These are phyloP conservation scores for Phytophthora uliginosa DNA, from an alignment of 352 stramenopile genomes.

Conservation along the genomic window DNA sequence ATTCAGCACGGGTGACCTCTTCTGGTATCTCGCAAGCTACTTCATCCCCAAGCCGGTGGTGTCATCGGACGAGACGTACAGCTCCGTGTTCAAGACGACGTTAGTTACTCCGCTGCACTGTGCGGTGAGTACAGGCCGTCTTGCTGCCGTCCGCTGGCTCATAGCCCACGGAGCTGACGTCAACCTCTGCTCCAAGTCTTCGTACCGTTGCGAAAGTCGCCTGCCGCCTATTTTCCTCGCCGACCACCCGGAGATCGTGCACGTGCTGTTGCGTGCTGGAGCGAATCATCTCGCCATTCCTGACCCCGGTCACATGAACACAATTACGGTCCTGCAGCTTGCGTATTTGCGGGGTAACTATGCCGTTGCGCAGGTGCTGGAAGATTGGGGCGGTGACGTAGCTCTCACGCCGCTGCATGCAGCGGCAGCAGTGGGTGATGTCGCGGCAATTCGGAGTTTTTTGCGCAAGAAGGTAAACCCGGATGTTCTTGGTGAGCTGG, in stretches of 20 bases:
- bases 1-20: slow-evolving; percentile 84
- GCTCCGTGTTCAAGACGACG: slow-evolving; percentile 77
- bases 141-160: slow-evolving; percentile 81
- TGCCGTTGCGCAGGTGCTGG: slow-evolving; percentile 78
- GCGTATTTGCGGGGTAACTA: slow-evolving; percentile 88
- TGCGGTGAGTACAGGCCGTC: slow-evolving; percentile 77
- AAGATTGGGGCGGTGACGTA: slow-evolving; percentile 87
- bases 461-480: slow-evolving; percentile 81
- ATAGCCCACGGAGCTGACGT: slow-evolving; percentile 79
- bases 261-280: slow-evolving; percentile 67
- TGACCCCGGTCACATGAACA: slow-evolving; percentile 87
- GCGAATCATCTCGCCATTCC: slow-evolving; percentile 87
- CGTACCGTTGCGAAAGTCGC: slow-evolving; percentile 67
- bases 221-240: slow-evolving; percentile 86
- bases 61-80: slow-evolving; percentile 70
- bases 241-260: slow-evolving; percentile 85
- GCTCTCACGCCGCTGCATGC: slow-evolving; percentile 84
- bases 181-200: slow-evolving; percentile 83
- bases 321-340: slow-evolving; percentile 85
- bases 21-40: slow-evolving; percentile 83
- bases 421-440: slow-evolving; percentile 79
- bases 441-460: slow-evolving; percentile 61
- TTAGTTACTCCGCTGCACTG: slow-evolving; percentile 83
- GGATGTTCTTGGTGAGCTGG: slow-evolving; percentile 81
- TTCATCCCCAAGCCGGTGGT: slow-evolving; percentile 81